A percentile compares a stretch with the other conserved stretches of the same genome.
Conservation (phyloP, 2,329 filamentous ascomycete genomes). For the Teratosphaeria destructans region DNA sequence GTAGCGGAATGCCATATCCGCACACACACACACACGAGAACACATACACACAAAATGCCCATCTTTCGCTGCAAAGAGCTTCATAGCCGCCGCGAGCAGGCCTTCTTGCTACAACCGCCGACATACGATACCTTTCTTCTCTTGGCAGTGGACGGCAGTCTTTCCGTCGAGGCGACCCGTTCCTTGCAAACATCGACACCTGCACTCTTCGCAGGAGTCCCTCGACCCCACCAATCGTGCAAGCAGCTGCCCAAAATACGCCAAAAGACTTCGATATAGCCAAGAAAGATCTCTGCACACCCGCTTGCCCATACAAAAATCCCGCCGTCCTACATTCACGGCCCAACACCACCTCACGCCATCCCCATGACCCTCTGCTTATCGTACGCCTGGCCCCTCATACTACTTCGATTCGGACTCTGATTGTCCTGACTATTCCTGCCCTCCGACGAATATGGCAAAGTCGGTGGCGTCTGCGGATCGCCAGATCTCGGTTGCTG, state of each 20-base stretch:
- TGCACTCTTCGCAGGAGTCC: too few relatives aligned
- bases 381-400: conserved; percentile 15
- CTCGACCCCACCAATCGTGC: not conserved
- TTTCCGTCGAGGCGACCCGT: not conserved
- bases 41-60: not conserved
- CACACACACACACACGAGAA: not conserved
- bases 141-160: not conserved
- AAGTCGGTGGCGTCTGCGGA: conserved; percentile 14
- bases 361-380: conserved; percentile 19
- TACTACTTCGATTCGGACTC: conserved; percentile 21
- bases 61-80: not conserved
- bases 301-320: not conserved
- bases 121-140: not conserved
- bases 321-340: not conserved
- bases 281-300: not conserved
- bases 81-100: not conserved
- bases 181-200: too few relatives aligned
- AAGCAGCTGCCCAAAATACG: not conserved
- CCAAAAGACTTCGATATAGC: not conserved
- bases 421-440: conserved; percentile 21
- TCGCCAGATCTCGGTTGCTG: not conserved
- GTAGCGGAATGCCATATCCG: not conserved
- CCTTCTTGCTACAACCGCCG: not conserved
- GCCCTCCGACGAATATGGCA: conserved; percentile 18
- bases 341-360: conserved; percentile 1